Evolutionary conservation across 176 grass and related monocot genomes (phyloP), one percentile per base, ranked within the genome.

Genomic region (Stipa capillata): DNA sequence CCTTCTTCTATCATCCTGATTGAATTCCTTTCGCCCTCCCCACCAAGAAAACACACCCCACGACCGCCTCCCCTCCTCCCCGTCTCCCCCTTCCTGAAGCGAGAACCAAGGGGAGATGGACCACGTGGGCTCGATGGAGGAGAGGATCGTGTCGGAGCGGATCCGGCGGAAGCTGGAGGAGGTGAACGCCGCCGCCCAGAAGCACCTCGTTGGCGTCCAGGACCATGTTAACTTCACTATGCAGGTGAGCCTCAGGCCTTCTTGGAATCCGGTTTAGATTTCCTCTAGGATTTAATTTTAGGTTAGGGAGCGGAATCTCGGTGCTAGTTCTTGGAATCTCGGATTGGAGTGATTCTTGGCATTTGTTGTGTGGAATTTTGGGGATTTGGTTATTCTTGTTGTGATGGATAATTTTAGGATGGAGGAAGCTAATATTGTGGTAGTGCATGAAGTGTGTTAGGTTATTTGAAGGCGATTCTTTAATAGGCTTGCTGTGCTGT

Each of bases 201-300:
- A 78, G 64, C 90, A 94, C 24, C 95, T 98, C 73, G 72, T 78
- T 57, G 71, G 54, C 76, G 80, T 98, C 76, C 95, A 94, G 83
- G 95, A 98, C 81, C 92, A 98, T 52, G 92, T 94, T 78, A 98
- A 94, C 82, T 98, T 98, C 86, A 98, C 83, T 12, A 63, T 98
- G 89, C 95, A 98, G 90, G 95, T 87, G 21, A 40, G 4, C 51
- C n/a, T n/a, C 17, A 18, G n/a, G 23, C 66, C 66, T 27, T 44
- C 40, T 69, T 29, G 15, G 12, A 44, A 27, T 12, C 67, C 25
- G 31, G 48, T 70, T 20, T 3, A 25, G 42, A 24, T 2, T 57
- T 7, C 5, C 51, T 65, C 21, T 13, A 7, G 33, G 60, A 7
- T 40, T 1, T 7, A 14, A 4, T 4, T 7, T 63, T 29, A 1